phyloP scores from a whole-genome alignment of 2,329 filamentous ascomycete genomes.

The Fusarium odoratissimum region DNA sequence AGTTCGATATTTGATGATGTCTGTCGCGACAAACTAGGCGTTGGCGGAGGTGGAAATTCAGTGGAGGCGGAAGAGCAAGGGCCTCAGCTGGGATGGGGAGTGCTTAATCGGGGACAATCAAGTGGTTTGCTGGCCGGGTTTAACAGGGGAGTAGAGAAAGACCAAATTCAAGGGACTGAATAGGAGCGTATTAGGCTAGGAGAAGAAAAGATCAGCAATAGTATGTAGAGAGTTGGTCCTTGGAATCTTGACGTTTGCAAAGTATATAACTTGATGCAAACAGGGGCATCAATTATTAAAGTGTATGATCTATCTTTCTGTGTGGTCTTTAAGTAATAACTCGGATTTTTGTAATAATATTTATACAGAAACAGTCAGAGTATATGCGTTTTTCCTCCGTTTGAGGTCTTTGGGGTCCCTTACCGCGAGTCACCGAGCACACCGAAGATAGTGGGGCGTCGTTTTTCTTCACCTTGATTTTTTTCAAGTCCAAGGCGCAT shows the following conservation, averaged over 20 bases:
- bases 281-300: not conserved
- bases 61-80: constrained; percentile 43
- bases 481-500: constrained; percentile 39
- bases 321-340: not conserved
- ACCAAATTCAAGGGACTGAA: constrained; percentile 15
- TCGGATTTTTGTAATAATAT: not conserved
- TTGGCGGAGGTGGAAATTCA: constrained; percentile 42
- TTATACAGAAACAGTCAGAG: not conserved
- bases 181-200: constrained; percentile 11
- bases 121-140: constrained; percentile 19
- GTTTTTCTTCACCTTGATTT: constrained; percentile 48
- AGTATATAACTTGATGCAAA: not conserved
- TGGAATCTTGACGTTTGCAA: not conserved
- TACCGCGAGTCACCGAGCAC: constrained; percentile 34
- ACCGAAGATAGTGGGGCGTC: constrained; percentile 41
- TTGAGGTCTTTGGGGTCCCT: not conserved
- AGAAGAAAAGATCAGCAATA: not conserved
- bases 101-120: constrained; percentile 20
- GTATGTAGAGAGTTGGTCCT: not conserved
- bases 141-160: constrained; percentile 15
- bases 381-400: not conserved
- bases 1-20: constrained; percentile 35
- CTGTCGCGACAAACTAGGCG: constrained; percentile 37
- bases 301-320: not conserved
- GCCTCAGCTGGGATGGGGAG: constrained; percentile 37